phyloP scores from a whole-genome alignment of 2,329 filamentous ascomycete genomes.

The Sporothrix brunneoviolacea region DNA sequence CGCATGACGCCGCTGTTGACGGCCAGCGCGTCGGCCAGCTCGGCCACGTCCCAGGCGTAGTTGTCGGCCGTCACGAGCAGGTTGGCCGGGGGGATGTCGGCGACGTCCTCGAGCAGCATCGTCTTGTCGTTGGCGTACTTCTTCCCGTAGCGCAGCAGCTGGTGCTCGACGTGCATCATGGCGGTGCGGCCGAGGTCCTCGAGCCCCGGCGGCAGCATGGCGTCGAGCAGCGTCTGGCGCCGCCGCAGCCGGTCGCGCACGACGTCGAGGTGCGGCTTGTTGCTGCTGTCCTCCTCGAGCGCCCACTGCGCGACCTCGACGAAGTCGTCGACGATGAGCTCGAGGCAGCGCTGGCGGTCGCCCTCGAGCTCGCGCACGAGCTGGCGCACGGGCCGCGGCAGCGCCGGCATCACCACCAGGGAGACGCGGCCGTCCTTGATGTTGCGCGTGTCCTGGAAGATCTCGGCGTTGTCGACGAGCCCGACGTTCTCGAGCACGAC shows the following conservation, averaged over 20 bases:
- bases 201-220: slow-evolving; percentile 13
- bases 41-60: slow-evolving; percentile 39
- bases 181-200: slow-evolving; percentile 12
- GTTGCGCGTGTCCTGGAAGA: slow-evolving; percentile 8
- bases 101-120: slow-evolving; percentile 14
- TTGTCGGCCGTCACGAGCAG: slow-evolving; percentile 18
- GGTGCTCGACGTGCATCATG: slow-evolving; percentile 16
- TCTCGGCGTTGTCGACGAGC: not conserved
- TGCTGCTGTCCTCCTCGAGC: slow-evolving; percentile 4
- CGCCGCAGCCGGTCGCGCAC: slow-evolving; percentile 14
- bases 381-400: slow-evolving; percentile 16
- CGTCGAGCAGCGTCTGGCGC: slow-evolving; percentile 16
- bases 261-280: slow-evolving; percentile 1
- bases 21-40: slow-evolving; percentile 23
- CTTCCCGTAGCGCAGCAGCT: slow-evolving; percentile 10
- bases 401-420: slow-evolving; percentile 6
- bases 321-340: slow-evolving; percentile 16
- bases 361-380: slow-evolving; percentile 14
- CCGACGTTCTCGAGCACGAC: slow-evolving; percentile 9
- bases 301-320: slow-evolving; percentile 15
- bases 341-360: slow-evolving; percentile 9
- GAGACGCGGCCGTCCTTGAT: slow-evolving; percentile 13
- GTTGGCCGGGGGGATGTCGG: slow-evolving; percentile 11
- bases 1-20: slow-evolving; percentile 24
- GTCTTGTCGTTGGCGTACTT: slow-evolving; percentile 18